Conservation (phyloP, 495 filamentous ascomycete genomes). For the Parathielavia appendiculata region DNA sequence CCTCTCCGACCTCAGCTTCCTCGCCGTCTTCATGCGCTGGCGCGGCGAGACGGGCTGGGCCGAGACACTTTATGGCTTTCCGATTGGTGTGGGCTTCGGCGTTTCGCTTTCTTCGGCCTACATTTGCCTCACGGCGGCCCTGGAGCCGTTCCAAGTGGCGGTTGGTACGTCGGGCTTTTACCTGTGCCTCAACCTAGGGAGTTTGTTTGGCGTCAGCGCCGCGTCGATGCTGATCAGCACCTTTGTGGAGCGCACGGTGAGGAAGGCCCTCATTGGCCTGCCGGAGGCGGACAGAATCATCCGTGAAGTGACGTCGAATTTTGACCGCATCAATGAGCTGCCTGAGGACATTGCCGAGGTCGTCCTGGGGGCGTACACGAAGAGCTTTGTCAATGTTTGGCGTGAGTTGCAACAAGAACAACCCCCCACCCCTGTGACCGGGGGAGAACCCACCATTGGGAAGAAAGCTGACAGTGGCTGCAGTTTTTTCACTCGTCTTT, state of each 20-base stretch:
- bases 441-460: too few species aligned
- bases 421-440: too few species aligned
- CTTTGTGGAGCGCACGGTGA: conserved; percentile 8
- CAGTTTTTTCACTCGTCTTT: conserved; percentile 12
- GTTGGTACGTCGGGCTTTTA: conserved; percentile 18
- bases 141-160: conserved; percentile 8
- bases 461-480: background rate
- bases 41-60: conserved; percentile 8
- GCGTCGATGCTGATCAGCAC: conserved; percentile 8
- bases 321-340: conserved; percentile 16
- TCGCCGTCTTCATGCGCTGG: conserved; percentile 15
- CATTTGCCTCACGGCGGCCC: conserved; percentile 15
- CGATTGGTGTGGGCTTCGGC: conserved; percentile 18
- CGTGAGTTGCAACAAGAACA: conserved; percentile 4
- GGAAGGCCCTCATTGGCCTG: background rate
- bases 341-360: conserved; percentile 10
- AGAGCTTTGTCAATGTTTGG: conserved; percentile 19
- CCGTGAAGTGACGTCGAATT: conserved; percentile 13
- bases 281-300: conserved; percentile 6
- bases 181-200: conserved; percentile 16
- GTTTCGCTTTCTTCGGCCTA: conserved; percentile 19
- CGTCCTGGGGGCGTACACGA: conserved; percentile 10
- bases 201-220: conserved; percentile 13
- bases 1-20: conserved; percentile 12
- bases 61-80: conserved; percentile 18